Conservation (phyloP, 345 rosid species). For the Microthlaspi erraticum region DNA sequence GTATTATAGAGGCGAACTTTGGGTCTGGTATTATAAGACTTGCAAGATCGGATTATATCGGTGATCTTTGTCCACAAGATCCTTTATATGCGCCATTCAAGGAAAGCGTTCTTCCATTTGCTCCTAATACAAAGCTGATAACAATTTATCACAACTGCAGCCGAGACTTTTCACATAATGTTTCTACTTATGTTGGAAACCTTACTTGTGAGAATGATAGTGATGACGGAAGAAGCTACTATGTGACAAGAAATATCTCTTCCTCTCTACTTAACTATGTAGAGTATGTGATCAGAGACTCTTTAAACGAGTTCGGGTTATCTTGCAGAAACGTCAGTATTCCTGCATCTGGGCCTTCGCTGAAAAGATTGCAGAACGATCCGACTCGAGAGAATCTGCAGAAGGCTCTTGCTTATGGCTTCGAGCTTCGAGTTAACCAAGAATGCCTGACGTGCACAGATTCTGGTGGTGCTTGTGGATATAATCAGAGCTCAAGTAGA, state of each 20-base stretch:
- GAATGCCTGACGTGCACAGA: conserved; percentile 19
- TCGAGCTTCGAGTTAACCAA: conserved; percentile 31
- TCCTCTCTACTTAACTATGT: no score
- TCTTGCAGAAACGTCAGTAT: no score
- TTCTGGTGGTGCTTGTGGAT: conserved; percentile 48
- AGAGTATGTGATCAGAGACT: no score
- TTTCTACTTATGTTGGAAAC: no score
- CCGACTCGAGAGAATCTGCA: no score
- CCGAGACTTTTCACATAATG: not conserved
- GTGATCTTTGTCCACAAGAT: conserved; percentile 27
- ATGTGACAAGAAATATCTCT: no score
- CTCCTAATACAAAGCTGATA: not conserved
- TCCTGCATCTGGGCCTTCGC: no score
- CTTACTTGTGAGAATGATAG: no score
- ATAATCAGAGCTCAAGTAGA: not conserved
- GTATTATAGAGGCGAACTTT: no score
- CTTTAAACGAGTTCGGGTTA: no score
- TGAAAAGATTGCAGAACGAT: no score
- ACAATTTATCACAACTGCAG: conserved; percentile 47
- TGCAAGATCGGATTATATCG: conserved; percentile 45
- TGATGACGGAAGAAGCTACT: no score
- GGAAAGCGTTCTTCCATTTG: not conserved
- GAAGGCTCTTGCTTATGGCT: conserved; percentile 35
- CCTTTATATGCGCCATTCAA: conserved; percentile 19
- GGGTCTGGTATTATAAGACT: conserved; percentile 8